A percentile compares a stretch with the other conserved stretches of the same genome.
These are phyloP conservation scores for Dalbergia cultrata DNA, from an alignment of 306 rosid species.

Conservation along the genomic window DNA sequence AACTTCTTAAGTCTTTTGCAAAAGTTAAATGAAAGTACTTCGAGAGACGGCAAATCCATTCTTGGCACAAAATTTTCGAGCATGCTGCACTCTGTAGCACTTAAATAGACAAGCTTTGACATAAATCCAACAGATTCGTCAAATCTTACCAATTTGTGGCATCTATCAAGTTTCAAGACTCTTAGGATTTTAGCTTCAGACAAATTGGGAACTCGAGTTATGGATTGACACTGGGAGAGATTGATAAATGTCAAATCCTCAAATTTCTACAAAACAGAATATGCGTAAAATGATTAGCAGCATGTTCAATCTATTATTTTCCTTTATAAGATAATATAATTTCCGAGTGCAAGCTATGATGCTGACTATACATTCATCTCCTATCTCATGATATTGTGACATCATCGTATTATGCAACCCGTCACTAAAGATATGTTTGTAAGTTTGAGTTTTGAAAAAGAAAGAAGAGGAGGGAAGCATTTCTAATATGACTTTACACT, in stretches of 20 bases:
- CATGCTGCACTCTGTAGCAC: constrained; percentile 10
- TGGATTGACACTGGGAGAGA: background rate
- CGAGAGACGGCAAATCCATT: constrained; percentile 12
- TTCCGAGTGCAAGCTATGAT: no score
- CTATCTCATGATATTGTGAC: no score
- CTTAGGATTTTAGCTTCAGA: background rate
- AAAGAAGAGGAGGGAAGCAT: no score
- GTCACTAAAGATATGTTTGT: no score
- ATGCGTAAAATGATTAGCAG: no score
- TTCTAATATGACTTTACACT: no score
- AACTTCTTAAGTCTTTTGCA: background rate
- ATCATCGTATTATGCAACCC: no score
- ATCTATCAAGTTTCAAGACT: background rate
- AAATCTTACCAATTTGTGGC: background rate
- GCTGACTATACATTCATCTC: no score
- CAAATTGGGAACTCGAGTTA: background rate
- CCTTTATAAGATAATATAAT: no score
- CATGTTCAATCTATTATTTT: no score
- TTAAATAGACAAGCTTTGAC: constrained; percentile 27
- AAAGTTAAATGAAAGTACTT: background rate
- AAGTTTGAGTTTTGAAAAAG: no score
- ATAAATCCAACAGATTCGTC: background rate
- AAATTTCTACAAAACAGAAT: background rate
- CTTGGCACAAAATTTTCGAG: background rate
- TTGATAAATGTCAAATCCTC: background rate